phyloP scores from a whole-genome alignment of 768 basidiomycete species.

The Tephrocybe sp. region DNA sequence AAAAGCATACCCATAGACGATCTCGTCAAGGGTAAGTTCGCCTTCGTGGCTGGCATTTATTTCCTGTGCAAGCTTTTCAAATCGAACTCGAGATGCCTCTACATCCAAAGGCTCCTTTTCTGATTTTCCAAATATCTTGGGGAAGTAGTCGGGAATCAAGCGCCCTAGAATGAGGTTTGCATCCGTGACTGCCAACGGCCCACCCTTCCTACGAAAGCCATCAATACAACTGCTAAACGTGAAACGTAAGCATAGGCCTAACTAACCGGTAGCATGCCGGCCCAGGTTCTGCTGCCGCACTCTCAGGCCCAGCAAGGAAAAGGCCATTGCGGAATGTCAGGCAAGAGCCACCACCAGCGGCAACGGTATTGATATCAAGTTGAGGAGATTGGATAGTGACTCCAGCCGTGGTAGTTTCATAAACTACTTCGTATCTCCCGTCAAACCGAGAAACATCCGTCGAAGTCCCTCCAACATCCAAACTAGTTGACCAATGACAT shows the following conservation, averaged over 20 bases:
- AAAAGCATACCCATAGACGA: constrained; percentile 74
- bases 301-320: constrained; percentile 89
- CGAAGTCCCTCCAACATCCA: constrained; percentile 94
- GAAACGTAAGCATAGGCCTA: neutral
- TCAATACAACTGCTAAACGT: neutral
- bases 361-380: constrained; percentile 94
- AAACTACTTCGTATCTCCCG: constrained; percentile 88
- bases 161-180: constrained; percentile 90
- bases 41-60: constrained; percentile 67
- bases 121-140: constrained; percentile 89
- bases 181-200: constrained; percentile 89
- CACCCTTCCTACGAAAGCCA: constrained; percentile 66
- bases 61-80: constrained; percentile 63
- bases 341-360: constrained; percentile 92
- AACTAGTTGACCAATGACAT: constrained; percentile 31
- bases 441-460: constrained; percentile 95
- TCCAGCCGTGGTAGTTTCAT: constrained; percentile 94
- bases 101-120: constrained; percentile 84
- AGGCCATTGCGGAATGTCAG: constrained; percentile 87
- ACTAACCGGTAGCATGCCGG: constrained; percentile 83
- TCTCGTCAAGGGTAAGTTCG: constrained; percentile 71
- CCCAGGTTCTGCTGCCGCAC: constrained; percentile 91
- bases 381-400: constrained; percentile 91
- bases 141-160: constrained; percentile 87
- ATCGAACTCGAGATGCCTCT: constrained; percentile 63